Evolutionary conservation across 1,139 yeast species (phyloP).

Genomic region (Candida sanyaensis): DNA sequence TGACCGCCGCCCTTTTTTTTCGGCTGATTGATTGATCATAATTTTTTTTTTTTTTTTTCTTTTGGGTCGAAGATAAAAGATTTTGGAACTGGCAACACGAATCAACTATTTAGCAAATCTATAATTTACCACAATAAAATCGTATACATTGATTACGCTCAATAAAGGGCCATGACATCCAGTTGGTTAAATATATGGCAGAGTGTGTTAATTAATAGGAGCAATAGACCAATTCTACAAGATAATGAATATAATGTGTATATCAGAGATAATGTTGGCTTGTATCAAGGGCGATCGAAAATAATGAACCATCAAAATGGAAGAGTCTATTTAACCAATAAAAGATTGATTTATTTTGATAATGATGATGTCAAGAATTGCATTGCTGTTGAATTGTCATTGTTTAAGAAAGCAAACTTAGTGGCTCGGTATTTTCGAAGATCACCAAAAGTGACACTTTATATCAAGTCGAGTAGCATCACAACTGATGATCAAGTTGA

Average conservation of each 20-base stretch:
- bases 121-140: background rate
- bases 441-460: slow-evolving; percentile 69
- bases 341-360: slow-evolving; percentile 74
- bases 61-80: too few relatives aligned
- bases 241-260: slow-evolving; percentile 44
- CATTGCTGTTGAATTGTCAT: slow-evolving; percentile 50
- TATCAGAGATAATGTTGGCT: slow-evolving; percentile 60
- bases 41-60: background rate
- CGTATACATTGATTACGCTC: too few relatives aligned
- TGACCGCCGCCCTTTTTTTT: background rate
- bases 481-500: background rate
- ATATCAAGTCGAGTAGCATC: slow-evolving; percentile 13
- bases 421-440: slow-evolving; percentile 71
- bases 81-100: too few relatives aligned
- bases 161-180: slow-evolving; percentile 1
- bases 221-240: slow-evolving; percentile 48
- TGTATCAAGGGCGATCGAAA: slow-evolving; percentile 72
- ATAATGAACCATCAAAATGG: slow-evolving; percentile 70
- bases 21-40: background rate
- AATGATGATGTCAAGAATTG: slow-evolving; percentile 44
- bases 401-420: slow-evolving; percentile 45
- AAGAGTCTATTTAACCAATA: slow-evolving; percentile 72
- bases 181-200: slow-evolving; percentile 35
- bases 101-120: background rate
- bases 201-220: slow-evolving; percentile 38